These are phyloP conservation scores for Citrus inodora DNA, from an alignment of 345 rosid species.

Conservation along the genomic window DNA sequence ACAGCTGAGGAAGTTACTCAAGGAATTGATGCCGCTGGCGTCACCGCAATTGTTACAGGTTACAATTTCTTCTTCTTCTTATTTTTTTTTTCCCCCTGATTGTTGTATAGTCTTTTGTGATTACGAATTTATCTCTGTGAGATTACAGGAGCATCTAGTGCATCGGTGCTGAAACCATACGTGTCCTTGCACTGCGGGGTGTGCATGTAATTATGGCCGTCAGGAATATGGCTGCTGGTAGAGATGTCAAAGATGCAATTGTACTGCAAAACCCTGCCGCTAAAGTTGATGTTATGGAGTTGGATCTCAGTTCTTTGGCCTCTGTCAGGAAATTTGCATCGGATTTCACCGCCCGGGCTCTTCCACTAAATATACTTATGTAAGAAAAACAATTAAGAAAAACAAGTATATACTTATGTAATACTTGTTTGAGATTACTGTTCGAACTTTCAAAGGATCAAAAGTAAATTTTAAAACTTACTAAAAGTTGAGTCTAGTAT, in stretches of 20 bases:
- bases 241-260: conserved; percentile 31
- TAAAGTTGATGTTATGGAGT: conserved; percentile 35
- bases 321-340: conserved; percentile 45
- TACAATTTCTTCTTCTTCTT: neutral
- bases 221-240: conserved; percentile 27
- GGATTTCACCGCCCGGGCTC: conserved; percentile 32
- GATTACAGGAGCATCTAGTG: conserved; percentile 40
- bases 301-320: conserved; percentile 33
- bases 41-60: conserved; percentile 86
- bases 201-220: conserved; percentile 42
- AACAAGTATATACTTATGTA: conserved; percentile 40
- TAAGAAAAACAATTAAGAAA: conserved; percentile 28
- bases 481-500: too few relatives aligned
- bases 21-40: conserved; percentile 64
- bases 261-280: conserved; percentile 29
- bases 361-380: conserved; percentile 49
- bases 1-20: conserved; percentile 82
- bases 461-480: too few relatives aligned
- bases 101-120: neutral
- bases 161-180: conserved; percentile 41
- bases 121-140: neutral
- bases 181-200: conserved; percentile 42
- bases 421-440: neutral
- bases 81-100: neutral
- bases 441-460: neutral